These are phyloP conservation scores for Avena sativa DNA, from an alignment of 176 grass and related monocot species.

Conservation along the genomic window DNA sequence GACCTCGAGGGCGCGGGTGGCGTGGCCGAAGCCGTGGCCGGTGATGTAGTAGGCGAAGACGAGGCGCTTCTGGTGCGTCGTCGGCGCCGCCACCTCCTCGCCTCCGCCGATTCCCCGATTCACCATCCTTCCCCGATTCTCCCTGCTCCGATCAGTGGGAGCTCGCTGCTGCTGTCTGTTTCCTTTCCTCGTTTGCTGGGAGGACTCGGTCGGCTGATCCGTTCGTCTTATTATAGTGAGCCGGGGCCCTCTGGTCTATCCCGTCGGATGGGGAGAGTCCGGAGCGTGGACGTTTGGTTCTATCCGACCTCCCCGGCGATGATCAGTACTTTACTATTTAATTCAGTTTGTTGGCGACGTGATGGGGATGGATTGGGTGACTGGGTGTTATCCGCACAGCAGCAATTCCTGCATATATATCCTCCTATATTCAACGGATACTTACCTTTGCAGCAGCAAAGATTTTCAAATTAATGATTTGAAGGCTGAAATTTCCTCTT, in stretches of 20 bases:
- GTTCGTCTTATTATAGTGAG: constrained; percentile 6
- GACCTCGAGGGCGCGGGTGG: constrained; percentile 89
- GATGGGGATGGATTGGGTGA: too few species aligned
- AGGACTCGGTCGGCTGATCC: constrained; percentile 1
- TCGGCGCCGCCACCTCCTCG: background rate
- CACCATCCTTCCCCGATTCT: background rate
- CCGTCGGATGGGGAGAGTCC: constrained; percentile 12
- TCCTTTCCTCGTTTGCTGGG: background rate
- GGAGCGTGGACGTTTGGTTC: constrained; percentile 2
- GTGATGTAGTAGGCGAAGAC: constrained; percentile 96
- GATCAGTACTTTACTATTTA: background rate
- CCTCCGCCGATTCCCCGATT: background rate
- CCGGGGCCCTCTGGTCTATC: background rate
- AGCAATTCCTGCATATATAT: too few species aligned
- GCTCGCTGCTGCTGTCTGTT: background rate
- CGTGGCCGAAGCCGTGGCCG: constrained; percentile 97
- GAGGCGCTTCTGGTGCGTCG: constrained; percentile 48
- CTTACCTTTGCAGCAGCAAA: too few species aligned
- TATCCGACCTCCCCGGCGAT: constrained; percentile 23
- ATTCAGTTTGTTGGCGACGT: constrained; percentile 10
- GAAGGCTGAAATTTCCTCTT: too few species aligned
- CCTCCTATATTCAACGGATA: too few species aligned
- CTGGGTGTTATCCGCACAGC: too few species aligned
- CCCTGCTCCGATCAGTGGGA: background rate
- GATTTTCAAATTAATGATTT: too few species aligned